Evolutionary conservation across 2,329 filamentous ascomycete genomes (phyloP).

Genomic region (Fusarium bulbicola): DNA sequence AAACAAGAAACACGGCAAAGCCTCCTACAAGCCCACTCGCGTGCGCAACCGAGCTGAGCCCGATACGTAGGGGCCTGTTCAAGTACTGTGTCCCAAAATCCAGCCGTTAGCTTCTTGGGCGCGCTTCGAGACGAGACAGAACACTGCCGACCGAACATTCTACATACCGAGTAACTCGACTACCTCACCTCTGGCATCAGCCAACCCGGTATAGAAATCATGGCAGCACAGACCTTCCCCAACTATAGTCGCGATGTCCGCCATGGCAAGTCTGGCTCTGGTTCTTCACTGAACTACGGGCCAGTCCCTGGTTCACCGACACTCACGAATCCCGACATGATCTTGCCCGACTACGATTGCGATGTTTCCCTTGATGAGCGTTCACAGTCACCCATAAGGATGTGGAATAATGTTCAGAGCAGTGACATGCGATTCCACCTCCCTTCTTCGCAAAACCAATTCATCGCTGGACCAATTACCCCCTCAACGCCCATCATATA

Average conservation of each 20-base stretch:
- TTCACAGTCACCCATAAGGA: conserved; percentile 60
- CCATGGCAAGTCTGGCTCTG: conserved; percentile 40
- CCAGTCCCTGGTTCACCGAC: conserved; percentile 79
- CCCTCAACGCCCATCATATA: conserved; percentile 73
- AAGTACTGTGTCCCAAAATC: conserved; percentile 23
- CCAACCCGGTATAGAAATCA: conserved; percentile 19
- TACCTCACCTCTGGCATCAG: neutral
- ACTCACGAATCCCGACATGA: conserved; percentile 94
- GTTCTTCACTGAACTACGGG: conserved; percentile 51
- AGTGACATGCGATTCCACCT: conserved; percentile 53
- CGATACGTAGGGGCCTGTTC: conserved; percentile 5
- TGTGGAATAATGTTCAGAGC: conserved; percentile 60
- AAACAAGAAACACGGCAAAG: conserved; percentile 18
- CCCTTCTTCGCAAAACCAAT: conserved; percentile 49
- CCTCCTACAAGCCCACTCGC: conserved; percentile 19
- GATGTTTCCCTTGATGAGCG: conserved; percentile 62
- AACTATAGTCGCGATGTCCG: conserved; percentile 42
- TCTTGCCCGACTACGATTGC: conserved; percentile 79
- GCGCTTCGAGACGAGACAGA: conserved; percentile 11
- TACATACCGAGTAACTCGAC: neutral
- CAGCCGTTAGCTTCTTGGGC: conserved; percentile 8
- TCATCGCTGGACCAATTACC: conserved; percentile 56
- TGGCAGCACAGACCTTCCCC: conserved; percentile 46
- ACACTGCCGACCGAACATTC: neutral
- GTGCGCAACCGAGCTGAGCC: conserved; percentile 27